Base-by-base conservation (phyloP, 208 protist species). In the Trypanosoma cruzi region DNA sequence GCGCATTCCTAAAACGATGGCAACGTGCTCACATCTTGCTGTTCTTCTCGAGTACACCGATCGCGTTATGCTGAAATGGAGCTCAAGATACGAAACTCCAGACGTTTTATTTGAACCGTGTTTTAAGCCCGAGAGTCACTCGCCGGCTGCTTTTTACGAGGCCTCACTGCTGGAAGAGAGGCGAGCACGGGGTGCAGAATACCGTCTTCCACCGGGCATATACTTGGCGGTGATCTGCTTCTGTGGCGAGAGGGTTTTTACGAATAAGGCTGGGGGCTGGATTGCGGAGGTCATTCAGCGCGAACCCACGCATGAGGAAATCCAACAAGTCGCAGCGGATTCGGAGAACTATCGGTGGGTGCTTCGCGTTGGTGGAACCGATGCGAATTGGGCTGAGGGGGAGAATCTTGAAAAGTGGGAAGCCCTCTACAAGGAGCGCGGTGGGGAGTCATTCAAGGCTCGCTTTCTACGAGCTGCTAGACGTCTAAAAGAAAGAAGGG, bases 271-370 rank as follows among this genome's bases (percentile, higher is more conserved):
- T 36, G 61, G 67, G 13, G 60, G 28, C n/a, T 65, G 68, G 22
- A 54, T 71, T 44, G 31, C 65, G 22, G 77, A 79, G 46, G 34
- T 62, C 29, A 58, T 81, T 60, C 32, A 42, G 18, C 20, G 6
- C n/a, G 53, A 48, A 4, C 71, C 65, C 10, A 68, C 64, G 31
- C 42, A 20, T 11, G 29, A 26, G 29, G 65, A 75, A 32, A n/a
- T 71, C 4, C 10, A 54, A 28, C 48, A 54, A 31, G 36, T 81
- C 11, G 50, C 54, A 28, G 40, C 49, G 1, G 73, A 81, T 28
- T 74, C 42, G 18, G 57, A 52, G 36, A 72, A 79, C 37, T 73
- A 79, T 44, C 64, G 75, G 37, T 81, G 77, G 77, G 7, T 81
- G n/a, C 44, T 73, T 34, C 66, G 57, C 11, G 29, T 77, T 32